Percentiles rank a stretch among this genome's conserved stretches.
These are phyloP conservation scores for Nyctanthes arbortristis DNA, from an alignment of 257 asterid species.

Conservation along the genomic window DNA sequence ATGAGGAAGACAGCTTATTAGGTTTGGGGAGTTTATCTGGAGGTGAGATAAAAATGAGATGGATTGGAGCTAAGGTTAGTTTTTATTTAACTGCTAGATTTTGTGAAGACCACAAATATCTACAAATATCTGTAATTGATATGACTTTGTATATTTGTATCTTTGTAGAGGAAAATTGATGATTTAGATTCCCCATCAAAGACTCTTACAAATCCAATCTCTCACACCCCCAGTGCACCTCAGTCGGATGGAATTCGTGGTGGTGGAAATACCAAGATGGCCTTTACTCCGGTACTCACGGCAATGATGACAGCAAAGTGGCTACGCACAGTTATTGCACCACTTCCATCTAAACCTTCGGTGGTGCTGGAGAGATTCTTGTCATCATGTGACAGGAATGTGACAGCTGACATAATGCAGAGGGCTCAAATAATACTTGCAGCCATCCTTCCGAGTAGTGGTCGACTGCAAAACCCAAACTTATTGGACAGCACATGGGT, in stretches of 20 bases:
- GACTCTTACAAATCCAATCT: slow-evolving; percentile 72
- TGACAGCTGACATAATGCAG: slow-evolving; percentile 72
- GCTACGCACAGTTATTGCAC: slow-evolving; percentile 83
- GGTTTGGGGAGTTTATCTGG: too few relatives aligned
- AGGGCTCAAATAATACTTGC: slow-evolving; percentile 87
- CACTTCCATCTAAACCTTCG: slow-evolving; percentile 84
- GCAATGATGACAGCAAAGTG: slow-evolving; percentile 97
- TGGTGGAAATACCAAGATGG: slow-evolving; percentile 52
- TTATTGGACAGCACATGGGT: slow-evolving; percentile 92
- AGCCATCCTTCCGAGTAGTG: slow-evolving; percentile 90
- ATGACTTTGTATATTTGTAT: slow-evolving; percentile 21
- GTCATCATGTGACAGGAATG: slow-evolving; percentile 77
- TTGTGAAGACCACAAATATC: slow-evolving; percentile 11
- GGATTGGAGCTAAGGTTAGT: slow-evolving; percentile 55
- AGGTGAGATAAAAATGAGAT: too few relatives aligned
- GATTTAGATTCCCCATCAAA: slow-evolving; percentile 74
- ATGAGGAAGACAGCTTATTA: slow-evolving; percentile 78
- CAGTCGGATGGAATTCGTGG: slow-evolving; percentile 40
- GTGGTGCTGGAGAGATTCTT: slow-evolving; percentile 72
- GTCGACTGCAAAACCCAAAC: slow-evolving; percentile 74
- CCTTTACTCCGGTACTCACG: slow-evolving; percentile 95
- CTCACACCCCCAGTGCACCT: slow-evolving; percentile 68
- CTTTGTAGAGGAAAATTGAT: slow-evolving; percentile 68
- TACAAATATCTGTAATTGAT: slow-evolving; percentile 9
- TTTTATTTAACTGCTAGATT: slow-evolving; percentile 14